phyloP scores from a whole-genome alignment of 192 early-diverging fungal genomes.

The Coemansia asiatica region DNA sequence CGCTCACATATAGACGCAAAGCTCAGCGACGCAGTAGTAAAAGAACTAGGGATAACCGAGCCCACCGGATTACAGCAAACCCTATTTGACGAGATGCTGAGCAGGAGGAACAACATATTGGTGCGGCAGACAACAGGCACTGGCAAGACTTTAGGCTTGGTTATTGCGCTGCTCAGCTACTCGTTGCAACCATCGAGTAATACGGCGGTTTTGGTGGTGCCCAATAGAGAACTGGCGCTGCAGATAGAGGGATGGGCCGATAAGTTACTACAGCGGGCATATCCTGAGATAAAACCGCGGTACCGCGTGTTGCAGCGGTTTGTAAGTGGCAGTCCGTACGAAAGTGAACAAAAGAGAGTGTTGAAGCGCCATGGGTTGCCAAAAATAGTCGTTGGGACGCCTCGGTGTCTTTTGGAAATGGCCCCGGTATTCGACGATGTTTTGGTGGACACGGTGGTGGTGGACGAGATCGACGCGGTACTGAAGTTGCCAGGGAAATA shows the following conservation, averaged over 20 bases:
- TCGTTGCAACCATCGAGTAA: not conserved
- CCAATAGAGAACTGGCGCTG: conserved; percentile 47
- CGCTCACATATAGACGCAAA: not conserved
- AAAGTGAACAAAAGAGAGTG: conserved; percentile 8
- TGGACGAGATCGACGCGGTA: conserved; percentile 51
- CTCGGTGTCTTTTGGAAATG: conserved; percentile 19
- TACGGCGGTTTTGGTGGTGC: conserved; percentile 23
- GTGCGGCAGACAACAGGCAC: not conserved
- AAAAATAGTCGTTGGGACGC: conserved; percentile 28
- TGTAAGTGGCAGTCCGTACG: conserved; percentile 28
- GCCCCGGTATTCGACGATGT: not conserved
- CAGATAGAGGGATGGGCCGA: conserved; percentile 33
- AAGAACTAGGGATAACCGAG: not conserved
- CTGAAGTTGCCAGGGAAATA: conserved; percentile 28
- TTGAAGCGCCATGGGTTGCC: conserved; percentile 38
- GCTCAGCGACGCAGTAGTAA: not conserved
- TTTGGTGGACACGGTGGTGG: conserved; percentile 16
- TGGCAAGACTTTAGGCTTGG: not conserved
- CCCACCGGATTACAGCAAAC: not conserved
- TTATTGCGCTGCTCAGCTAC: not conserved
- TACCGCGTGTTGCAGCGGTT: conserved; percentile 29
- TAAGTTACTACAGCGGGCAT: conserved; percentile 12
- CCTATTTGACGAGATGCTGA: not conserved
- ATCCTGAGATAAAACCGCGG: not conserved
- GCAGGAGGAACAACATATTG: not conserved